Conservation (phyloP, 768 basidiomycete genomes). For the Coprinopsis sp. region DNA sequence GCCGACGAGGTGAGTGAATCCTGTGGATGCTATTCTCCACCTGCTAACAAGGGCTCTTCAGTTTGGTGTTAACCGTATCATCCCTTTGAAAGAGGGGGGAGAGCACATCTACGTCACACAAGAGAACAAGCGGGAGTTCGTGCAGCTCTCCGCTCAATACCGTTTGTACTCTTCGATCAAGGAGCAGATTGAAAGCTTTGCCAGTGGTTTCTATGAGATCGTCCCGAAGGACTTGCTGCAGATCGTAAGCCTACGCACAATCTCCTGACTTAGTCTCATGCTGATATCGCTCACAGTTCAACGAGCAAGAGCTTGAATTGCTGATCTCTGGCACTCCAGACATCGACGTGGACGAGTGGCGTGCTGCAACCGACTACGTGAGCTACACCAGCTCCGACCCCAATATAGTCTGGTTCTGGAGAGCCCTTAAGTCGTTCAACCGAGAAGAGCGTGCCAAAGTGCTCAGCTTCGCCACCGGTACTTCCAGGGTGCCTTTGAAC, state of each 20-base stretch:
- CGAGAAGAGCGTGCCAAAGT: conserved; percentile 96
- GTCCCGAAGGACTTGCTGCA: conserved; percentile 94
- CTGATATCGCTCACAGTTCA: conserved; percentile 53
- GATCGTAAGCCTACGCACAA: conserved; percentile 55
- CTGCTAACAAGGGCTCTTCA: conserved; percentile 24
- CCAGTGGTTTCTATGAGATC: conserved; percentile 93
- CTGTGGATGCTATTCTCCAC: conserved; percentile 3
- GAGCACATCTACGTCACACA: conserved; percentile 84
- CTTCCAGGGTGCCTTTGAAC: conserved; percentile 88
- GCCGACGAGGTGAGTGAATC: conserved; percentile 82
- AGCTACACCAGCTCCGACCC: conserved; percentile 87
- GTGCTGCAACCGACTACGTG: conserved; percentile 86
- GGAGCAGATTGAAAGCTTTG: conserved; percentile 88
- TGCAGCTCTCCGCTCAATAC: conserved; percentile 92
- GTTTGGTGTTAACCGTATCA: conserved; percentile 89
- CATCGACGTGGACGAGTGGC: conserved; percentile 98
- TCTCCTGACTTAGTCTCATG: conserved; percentile 6
- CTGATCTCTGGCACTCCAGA: conserved; percentile 97
- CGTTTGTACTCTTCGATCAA: conserved; percentile 91
- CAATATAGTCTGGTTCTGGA: conserved; percentile 99
- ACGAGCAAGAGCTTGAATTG: conserved; percentile 90
- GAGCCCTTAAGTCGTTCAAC: conserved; percentile 94
- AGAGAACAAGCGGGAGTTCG: conserved; percentile 96
- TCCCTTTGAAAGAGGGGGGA: conserved; percentile 84
- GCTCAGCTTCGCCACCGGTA: conserved; percentile 92